Conservation (phyloP, 495 filamentous ascomycete species). For the Aspergillus indologenus region DNA sequence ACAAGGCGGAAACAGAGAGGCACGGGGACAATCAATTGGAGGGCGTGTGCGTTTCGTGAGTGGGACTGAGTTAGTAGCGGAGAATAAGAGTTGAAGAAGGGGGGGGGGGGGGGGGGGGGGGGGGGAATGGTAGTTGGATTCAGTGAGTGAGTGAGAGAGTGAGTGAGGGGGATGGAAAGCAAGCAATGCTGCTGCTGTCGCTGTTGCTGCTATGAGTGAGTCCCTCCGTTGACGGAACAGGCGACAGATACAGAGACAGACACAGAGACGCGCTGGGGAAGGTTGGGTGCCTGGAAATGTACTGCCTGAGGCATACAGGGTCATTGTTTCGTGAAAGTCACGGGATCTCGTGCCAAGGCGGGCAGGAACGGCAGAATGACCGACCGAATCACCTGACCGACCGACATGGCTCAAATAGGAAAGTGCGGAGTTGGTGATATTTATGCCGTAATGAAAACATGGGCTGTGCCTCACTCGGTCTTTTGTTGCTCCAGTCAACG, state of each 20-base stretch:
- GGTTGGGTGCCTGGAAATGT: background rate
- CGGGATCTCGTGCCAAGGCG: background rate
- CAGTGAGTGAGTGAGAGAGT: no score
- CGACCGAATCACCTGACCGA: constrained; percentile 2
- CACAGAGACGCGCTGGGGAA: background rate
- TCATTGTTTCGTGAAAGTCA: no score
- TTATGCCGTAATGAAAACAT: constrained; percentile 25
- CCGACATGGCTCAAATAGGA: background rate
- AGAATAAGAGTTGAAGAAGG: constrained; percentile 8
- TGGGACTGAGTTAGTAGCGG: constrained; percentile 11
- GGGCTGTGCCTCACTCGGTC: background rate
- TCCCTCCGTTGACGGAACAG: background rate
- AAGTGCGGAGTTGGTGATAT: constrained; percentile 13
- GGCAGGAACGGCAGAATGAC: background rate
- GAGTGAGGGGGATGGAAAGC: background rate
- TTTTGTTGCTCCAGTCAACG: background rate
- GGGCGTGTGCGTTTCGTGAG: constrained; percentile 4
- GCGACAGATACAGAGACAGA: background rate
- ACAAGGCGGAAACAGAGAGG: background rate
- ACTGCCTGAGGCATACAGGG: background rate
- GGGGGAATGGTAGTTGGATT: no score
- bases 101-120: constrained; percentile 7
- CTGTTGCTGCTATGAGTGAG: no score
- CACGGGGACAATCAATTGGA: background rate
- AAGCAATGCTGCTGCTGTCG: no score